phyloP scores from a whole-genome alignment of 768 basidiomycete genomes.

The Mycena metata region DNA sequence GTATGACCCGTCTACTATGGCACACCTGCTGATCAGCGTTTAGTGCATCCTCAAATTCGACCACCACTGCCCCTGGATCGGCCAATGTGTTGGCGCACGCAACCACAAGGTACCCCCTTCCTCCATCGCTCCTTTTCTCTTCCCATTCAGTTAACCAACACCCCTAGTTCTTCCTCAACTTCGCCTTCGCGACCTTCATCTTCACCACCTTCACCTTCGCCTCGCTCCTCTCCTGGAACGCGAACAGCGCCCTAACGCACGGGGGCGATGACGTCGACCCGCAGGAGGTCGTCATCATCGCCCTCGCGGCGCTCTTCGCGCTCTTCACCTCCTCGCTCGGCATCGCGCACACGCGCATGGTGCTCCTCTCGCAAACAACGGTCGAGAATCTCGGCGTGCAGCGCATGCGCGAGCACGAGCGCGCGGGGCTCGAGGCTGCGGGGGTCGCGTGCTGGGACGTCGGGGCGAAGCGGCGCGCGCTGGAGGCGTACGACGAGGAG shows the following conservation, averaged over 20 bases:
- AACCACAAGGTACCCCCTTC: conserved; percentile 73
- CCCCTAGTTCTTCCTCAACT: conserved; percentile 82
- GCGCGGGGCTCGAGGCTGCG: conserved; percentile 55
- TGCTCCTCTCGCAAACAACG: conserved; percentile 77
- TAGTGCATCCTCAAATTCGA: conserved; percentile 89
- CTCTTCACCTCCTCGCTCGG: conserved; percentile 76
- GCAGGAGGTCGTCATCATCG: conserved; percentile 80
- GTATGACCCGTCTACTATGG: background rate
- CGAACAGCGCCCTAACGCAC: conserved; percentile 47
- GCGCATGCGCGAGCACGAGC: conserved; percentile 76
- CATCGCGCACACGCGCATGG: conserved; percentile 70
- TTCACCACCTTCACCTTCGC: conserved; percentile 75
- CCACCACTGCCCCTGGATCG: conserved; percentile 95
- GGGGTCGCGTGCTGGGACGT: conserved; percentile 69
- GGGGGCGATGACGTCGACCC: conserved; percentile 61
- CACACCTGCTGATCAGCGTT: background rate
- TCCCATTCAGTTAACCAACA: background rate
- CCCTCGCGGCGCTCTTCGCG: conserved; percentile 74
- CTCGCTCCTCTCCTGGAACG: conserved; percentile 69
- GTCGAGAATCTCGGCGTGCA: conserved; percentile 79
- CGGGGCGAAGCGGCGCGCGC: conserved; percentile 62
- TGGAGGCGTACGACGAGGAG: conserved; percentile 76
- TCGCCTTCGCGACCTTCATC: conserved; percentile 72
- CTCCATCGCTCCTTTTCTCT: background rate
- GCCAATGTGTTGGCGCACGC: conserved; percentile 92